These are phyloP conservation scores for Chlorella sorokiniana DNA, from an alignment of 139 green algal genomes.

Conservation along the genomic window DNA sequence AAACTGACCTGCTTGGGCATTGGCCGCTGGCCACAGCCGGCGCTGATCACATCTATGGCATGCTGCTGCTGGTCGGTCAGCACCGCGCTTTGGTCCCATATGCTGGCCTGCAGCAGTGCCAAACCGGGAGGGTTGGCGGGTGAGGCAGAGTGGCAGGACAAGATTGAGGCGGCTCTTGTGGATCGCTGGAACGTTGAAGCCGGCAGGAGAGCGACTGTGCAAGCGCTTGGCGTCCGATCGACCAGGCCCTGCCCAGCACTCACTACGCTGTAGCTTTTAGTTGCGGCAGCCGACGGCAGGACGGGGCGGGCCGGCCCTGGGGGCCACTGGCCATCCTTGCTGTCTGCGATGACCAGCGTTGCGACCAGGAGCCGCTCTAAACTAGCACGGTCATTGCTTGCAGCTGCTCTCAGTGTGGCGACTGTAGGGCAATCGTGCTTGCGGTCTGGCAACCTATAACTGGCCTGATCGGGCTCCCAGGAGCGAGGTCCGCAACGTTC, in stretches of 20 bases:
- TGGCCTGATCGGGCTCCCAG: too few relatives aligned
- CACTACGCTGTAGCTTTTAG: conserved; percentile 62
- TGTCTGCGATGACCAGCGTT: too few relatives aligned
- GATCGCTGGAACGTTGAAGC: too few relatives aligned
- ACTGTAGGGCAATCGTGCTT: too few relatives aligned
- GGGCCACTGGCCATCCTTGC: background rate
- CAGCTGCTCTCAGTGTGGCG: too few relatives aligned
- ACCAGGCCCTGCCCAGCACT: background rate
- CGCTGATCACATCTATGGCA: conserved; percentile 59
- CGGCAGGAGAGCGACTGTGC: background rate
- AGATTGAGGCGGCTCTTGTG: conserved; percentile 2
- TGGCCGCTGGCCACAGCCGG: conserved; percentile 56
- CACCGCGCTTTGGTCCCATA: conserved; percentile 68
- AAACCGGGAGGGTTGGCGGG: too few relatives aligned
- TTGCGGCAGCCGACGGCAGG: conserved; percentile 1
- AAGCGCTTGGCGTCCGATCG: background rate
- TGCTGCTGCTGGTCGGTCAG: conserved; percentile 67
- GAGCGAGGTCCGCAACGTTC: too few relatives aligned
- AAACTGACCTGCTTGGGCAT: conserved; percentile 62
- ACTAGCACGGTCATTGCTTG: too few relatives aligned
- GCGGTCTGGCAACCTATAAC: too few relatives aligned
- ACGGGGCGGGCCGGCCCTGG: background rate
- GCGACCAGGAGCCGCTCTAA: too few relatives aligned
- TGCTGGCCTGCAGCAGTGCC: conserved; percentile 55
- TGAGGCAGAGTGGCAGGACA: background rate